Conservation (phyloP, 805 yeast genomes). For the Starmerella apis region DNA sequence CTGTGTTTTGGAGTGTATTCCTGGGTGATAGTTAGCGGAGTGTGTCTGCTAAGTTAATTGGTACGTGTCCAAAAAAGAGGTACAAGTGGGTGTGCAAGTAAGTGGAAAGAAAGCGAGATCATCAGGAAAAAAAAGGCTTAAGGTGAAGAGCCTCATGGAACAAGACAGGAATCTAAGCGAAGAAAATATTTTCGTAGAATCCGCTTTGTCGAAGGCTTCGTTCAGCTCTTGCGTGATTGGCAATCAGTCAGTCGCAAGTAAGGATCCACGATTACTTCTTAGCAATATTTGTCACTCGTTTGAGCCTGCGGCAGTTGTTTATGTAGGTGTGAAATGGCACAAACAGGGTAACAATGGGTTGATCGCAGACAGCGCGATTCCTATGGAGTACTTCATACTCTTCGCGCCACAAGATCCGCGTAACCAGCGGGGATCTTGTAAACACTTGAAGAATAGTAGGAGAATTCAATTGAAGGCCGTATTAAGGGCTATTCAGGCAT, state of each 20-base stretch:
- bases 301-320: not conserved
- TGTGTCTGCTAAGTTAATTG: not conserved
- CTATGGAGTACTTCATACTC: not conserved
- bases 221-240: not conserved
- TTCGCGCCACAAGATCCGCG: slow-evolving; percentile 5
- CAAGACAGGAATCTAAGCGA: not conserved
- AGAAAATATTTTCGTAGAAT: not conserved
- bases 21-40: not conserved
- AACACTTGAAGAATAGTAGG: not conserved
- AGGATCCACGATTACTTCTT: not conserved
- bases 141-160: slow-evolving; percentile 1
- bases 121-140: not conserved
- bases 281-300: not conserved
- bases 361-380: not conserved
- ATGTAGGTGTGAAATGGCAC: slow-evolving; percentile 2
- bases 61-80: not conserved
- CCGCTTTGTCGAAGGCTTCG: not conserved
- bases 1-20: not conserved
- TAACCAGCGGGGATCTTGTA: not conserved
- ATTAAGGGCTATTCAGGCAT: not conserved
- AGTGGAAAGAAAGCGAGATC: not conserved
- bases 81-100: not conserved
- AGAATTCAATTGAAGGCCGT: not conserved
- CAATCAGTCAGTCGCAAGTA: not conserved
- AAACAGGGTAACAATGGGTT: not conserved